Conservation (phyloP, 345 rosid genomes). For the Toxicodendron radicans region DNA sequence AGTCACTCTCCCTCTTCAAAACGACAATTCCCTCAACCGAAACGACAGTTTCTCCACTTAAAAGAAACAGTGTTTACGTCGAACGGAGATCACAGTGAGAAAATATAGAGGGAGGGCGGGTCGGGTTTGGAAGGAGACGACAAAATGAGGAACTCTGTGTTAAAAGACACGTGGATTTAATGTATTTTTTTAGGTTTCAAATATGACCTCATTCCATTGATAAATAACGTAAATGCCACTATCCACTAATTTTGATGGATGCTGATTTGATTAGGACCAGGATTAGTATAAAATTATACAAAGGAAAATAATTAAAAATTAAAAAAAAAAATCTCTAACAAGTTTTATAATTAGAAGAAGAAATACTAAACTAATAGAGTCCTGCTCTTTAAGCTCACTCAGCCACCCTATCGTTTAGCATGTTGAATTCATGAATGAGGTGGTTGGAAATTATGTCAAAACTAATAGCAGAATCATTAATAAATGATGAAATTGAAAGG, state of each 20-base stretch:
- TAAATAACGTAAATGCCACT: constrained; percentile 15
- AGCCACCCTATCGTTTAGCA: too few species aligned
- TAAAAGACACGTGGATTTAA: neutral
- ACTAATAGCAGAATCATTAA: too few species aligned
- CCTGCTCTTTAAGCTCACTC: too few species aligned
- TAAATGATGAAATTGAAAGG: too few species aligned
- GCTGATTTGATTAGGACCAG: neutral
- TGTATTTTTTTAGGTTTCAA: neutral
- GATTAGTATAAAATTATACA: too few species aligned
- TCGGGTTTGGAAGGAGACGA: constrained; percentile 19
- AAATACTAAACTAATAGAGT: too few species aligned
- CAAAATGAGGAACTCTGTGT: neutral
- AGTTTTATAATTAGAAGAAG: too few species aligned
- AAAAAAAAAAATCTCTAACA: too few species aligned
- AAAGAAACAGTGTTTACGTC: neutral
- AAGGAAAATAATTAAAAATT: too few species aligned
- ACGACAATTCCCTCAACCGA: neutral
- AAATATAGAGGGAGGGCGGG: neutral
- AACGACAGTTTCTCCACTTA: neutral
- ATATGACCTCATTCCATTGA: neutral
- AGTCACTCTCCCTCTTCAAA: neutral
- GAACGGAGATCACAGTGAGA: neutral
- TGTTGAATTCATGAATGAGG: too few species aligned
- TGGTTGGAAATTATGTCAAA: too few species aligned
- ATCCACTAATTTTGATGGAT: neutral